Base-by-base conservation (phyloP, 345 rosid species). In the Pistacia atlantica region DNA sequence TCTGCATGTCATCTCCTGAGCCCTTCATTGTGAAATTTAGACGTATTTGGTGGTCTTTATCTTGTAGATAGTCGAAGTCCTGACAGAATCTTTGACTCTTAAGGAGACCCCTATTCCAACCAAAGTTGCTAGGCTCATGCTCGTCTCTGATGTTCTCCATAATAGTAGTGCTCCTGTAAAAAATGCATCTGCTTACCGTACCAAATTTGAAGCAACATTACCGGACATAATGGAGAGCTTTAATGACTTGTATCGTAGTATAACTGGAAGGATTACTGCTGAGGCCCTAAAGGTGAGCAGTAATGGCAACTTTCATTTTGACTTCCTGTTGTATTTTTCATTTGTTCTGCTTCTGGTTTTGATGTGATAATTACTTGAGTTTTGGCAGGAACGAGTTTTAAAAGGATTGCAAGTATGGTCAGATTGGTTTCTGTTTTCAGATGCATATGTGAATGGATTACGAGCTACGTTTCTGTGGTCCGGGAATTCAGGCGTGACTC, bases 401-500 rank as follows among this genome's bases (percentile, higher is more conserved):
- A 25, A 25, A 25, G 25, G 25, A 25, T 25, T 25, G 25, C 25
- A 25, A 25, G 25, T 25, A 25, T 25, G 25, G 25, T 25, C 1
- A 0, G 25, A 25, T 25, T 25, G 25, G 25, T 25, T 25, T 25
- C 25, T 25, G 25, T 97, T 97, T 81, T 94, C 98, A 67, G 98
- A 97, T 79, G 99, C 98, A 67, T 97, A 97, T 83, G 94, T 97
- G 67, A 86, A 89, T 78, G 99, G 99, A 76, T 84, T 97, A 71
- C 90, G 98, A 63, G 94, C 99, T 31, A 94, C 98, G 45, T 97
- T 97, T 88, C 93, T 94, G 60, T 90, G 98, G 55, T 86, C 96
- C 94, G 0, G 25, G 25, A 25, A 25, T 25, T 25, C 25, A 25
- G 25, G 25, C 1, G 25, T 25, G 25, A 25, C 25, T 25, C 25